These are phyloP conservation scores for Echites panduratus DNA, from an alignment of 257 asterid genomes.

Conservation along the genomic window DNA sequence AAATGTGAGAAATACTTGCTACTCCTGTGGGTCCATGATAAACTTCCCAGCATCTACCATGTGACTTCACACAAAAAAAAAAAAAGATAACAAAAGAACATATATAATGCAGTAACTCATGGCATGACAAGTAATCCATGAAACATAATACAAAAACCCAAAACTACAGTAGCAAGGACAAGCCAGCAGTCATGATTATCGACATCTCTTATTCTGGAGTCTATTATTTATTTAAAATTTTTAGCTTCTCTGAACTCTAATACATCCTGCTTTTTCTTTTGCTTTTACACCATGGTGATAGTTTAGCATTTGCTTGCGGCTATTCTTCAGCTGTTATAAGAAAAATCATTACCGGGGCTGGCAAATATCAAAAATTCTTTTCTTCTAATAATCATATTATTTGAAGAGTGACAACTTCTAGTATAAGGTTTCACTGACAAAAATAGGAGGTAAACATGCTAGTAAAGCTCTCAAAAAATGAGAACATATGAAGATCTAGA, in stretches of 20 bases:
- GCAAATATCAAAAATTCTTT: not conserved
- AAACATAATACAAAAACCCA: not conserved
- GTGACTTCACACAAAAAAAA: not conserved
- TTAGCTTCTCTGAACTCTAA: not conserved
- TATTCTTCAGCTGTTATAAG: not conserved
- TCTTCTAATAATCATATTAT: not conserved
- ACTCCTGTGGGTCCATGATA: not conserved
- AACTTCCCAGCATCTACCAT: not conserved
- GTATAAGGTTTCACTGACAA: not conserved
- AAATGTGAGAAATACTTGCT: not conserved
- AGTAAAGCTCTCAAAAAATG: not conserved
- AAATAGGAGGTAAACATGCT: not conserved
- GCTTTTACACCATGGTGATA: not conserved
- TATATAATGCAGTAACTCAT: not conserved
- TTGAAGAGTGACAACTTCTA: not conserved
- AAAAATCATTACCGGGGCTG: not conserved
- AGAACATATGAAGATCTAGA: not conserved
- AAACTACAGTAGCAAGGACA: not conserved
- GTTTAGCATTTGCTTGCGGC: not conserved
- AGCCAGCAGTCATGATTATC: not conserved
- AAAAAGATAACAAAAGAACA: not conserved
- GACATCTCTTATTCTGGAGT: not conserved
- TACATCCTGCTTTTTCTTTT: not conserved
- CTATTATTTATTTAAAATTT: not conserved
- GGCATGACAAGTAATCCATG: not conserved